Evolutionary conservation across 1,284 basidiomycete species (phyloP).

Genomic region (Peniophora sp.): DNA sequence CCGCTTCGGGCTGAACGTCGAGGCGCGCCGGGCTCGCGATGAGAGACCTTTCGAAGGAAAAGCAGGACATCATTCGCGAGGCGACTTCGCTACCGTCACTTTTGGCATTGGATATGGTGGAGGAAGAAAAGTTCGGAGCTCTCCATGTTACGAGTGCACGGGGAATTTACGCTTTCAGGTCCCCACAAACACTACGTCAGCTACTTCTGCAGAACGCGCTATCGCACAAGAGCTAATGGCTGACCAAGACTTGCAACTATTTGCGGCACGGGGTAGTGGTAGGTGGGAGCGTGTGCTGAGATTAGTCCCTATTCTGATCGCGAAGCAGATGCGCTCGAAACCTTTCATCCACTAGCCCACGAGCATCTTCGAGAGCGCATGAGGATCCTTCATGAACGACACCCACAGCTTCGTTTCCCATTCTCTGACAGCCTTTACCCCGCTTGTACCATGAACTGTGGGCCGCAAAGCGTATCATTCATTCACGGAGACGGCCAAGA

Average conservation of each 20-base stretch:
- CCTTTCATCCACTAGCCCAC: neutral
- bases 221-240: neutral
- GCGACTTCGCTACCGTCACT: too few species aligned
- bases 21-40: too few species aligned
- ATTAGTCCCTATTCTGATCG: neutral
- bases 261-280: neutral
- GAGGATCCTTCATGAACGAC: neutral
- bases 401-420: neutral
- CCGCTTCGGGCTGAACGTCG: neutral
- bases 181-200: too few species aligned
- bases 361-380: neutral
- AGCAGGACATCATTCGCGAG: too few species aligned
- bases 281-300: neutral
- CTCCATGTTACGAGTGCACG: too few species aligned
- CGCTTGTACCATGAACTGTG: slow-evolving; percentile 15
- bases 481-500: slow-evolving; percentile 15
- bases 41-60: too few species aligned
- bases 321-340: neutral
- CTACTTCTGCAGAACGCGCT: too few species aligned
- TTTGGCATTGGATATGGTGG: too few species aligned
- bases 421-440: slow-evolving; percentile 11
- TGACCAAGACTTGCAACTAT: neutral
- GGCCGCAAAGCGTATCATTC: slow-evolving; percentile 4
- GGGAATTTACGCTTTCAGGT: too few species aligned
- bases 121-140: too few species aligned